Evolutionary conservation across 257 asterid genomes (phyloP), one percentile per base, ranked within the genome.

Genomic region (Eucommia ulmoides): DNA sequence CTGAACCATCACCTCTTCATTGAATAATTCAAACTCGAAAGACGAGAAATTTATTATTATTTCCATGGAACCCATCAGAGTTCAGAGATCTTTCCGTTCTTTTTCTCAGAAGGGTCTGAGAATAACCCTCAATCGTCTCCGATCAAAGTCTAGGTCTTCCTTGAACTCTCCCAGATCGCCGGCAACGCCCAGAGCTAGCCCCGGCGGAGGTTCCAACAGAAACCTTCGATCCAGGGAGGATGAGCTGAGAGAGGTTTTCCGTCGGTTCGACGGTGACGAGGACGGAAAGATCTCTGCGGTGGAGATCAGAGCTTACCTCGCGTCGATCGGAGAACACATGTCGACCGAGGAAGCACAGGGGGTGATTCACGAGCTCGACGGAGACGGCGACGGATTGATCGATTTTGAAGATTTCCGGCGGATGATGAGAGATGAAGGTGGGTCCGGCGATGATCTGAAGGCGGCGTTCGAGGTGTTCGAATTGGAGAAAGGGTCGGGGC

Each of bases 401-500:
- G 72, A 66, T 45, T 70, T 63, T 18, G 54, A 65, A 20, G 84
- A 76, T 56, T 80, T 80, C 53, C 5, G 56, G 42, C 50, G 66
- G 57, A 24, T 76, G 45, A 68, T 77, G 82, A 59, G 48, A 24
- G 23, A 25, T 7, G 55, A 24, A 33, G 42, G 23, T 5, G 56
- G n/a, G 0, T n/a, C n/a, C n/a, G 69, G 67, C 15, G 72, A 63
- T 44, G 88, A 80, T 16, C 4, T 79, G 70, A 76, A 63, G 64
- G 73, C 79, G 44, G 88, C 78, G 1, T 80, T 79, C 44, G 74
- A 65, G 53, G 49, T 54, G 33, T 80, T 63, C 10, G 89, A 80
- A 24, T 19, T 61, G 24, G 80, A 67, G n/a, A n/a, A n/a, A 54
- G 84, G 82, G 20, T 65, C 65, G n/a, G 89, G 89, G 20, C 56